Evolutionary conservation across 768 basidiomycete species (phyloP).

Genomic region (Trametes villosa): DNA sequence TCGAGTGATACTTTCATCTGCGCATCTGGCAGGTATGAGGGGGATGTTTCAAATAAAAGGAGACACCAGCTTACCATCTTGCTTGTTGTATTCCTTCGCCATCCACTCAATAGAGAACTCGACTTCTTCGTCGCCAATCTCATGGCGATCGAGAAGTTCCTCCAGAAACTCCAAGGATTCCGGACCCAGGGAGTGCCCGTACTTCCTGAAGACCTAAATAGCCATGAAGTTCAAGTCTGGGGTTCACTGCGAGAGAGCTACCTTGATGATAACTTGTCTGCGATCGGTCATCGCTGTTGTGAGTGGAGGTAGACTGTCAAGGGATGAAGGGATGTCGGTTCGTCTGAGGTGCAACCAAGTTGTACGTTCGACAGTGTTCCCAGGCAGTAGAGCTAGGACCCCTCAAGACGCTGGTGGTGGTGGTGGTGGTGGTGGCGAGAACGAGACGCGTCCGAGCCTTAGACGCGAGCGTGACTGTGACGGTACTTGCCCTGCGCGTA

Average conservation of each 20-base stretch:
- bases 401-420: background rate
- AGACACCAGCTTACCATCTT: conserved; percentile 82
- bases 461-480: conserved; percentile 20
- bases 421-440: background rate
- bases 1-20: conserved; percentile 79
- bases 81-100: conserved; percentile 86
- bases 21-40: conserved; percentile 55
- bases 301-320: background rate
- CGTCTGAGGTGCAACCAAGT: background rate
- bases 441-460: background rate
- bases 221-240: background rate
- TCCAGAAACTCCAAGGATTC: conserved; percentile 76
- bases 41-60: background rate
- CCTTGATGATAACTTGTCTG: conserved; percentile 51
- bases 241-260: conserved; percentile 10
- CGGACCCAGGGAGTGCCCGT: conserved; percentile 84
- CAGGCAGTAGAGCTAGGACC: too few relatives aligned
- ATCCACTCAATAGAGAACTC: conserved; percentile 79
- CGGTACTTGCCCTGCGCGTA: conserved; percentile 8
- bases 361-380: background rate
- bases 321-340: background rate
- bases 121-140: conserved; percentile 69
- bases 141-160: conserved; percentile 69
- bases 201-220: conserved; percentile 80
- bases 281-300: conserved; percentile 39